Percentiles rank a stretch among this genome's conserved stretches.
Evolutionary conservation across 495 filamentous ascomycete species (phyloP).

Genomic region (Mytilinidion resinicola): DNA sequence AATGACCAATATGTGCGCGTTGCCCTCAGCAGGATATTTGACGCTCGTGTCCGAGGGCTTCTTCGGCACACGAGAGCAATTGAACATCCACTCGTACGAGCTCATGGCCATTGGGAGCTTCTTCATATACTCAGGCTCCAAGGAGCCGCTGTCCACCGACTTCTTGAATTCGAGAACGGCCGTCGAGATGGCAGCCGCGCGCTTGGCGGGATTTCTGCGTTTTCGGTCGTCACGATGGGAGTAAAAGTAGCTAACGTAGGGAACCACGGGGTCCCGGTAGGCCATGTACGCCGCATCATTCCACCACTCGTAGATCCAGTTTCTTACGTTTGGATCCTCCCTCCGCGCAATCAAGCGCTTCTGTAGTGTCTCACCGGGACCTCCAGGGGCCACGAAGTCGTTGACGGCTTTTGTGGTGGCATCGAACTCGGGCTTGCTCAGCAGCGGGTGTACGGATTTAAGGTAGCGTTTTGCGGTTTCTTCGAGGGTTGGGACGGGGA

Average conservation of each 20-base stretch:
- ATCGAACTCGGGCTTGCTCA: constrained; percentile 66
- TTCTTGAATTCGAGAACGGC: constrained; percentile 88
- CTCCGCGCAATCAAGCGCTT: constrained; percentile 76
- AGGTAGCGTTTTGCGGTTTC: constrained; percentile 89
- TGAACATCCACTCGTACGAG: constrained; percentile 99
- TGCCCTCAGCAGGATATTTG: constrained; percentile 66
- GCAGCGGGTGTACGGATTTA: constrained; percentile 80
- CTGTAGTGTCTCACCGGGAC: constrained; percentile 78
- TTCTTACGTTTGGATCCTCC: constrained; percentile 76
- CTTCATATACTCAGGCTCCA: constrained; percentile 99
- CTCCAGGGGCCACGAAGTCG: constrained; percentile 75
- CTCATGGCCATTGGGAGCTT: constrained; percentile 93
- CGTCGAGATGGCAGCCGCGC: constrained; percentile 83
- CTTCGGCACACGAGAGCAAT: constrained; percentile 79
- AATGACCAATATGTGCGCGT: constrained; percentile 81
- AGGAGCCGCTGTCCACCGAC: constrained; percentile 70
- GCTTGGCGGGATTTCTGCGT: constrained; percentile 81
- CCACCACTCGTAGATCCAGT: constrained; percentile 99
- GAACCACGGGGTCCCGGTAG: constrained; percentile 93
- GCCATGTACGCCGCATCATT: constrained; percentile 84
- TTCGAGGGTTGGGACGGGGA: constrained; percentile 89
- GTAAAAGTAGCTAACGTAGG: constrained; percentile 99
- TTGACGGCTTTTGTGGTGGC: constrained; percentile 74
- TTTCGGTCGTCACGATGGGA: constrained; percentile 90
- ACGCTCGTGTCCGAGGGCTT: constrained; percentile 74